Percentiles rank a stretch among this genome's conserved stretches.
Conservation (phyloP, 148 eudicot genomes). For the Beta vulgaris region DNA sequence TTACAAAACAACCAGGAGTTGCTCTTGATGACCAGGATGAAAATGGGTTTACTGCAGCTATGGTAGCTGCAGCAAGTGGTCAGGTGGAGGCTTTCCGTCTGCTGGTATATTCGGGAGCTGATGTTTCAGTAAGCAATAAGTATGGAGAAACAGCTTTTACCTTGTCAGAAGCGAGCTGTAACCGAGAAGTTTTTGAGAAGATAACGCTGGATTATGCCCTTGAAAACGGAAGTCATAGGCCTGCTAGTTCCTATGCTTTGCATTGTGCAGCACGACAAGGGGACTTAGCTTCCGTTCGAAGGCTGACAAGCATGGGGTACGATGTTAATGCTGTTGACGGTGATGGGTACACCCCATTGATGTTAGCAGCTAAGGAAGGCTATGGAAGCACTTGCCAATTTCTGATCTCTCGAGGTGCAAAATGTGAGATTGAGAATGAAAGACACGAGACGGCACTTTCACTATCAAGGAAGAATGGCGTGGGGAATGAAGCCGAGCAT, state of each 20-base stretch:
- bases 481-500: constrained; percentile 45
- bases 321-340: constrained; percentile 29
- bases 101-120: constrained; percentile 55
- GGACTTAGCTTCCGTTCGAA: constrained; percentile 29
- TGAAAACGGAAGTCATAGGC: constrained; percentile 23
- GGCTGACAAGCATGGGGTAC: constrained; percentile 27
- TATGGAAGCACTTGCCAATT: constrained; percentile 33
- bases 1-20: constrained; percentile 37
- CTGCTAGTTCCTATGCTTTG: constrained; percentile 32
- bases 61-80: constrained; percentile 54
- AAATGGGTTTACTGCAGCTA: constrained; percentile 55
- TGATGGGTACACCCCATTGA: constrained; percentile 37
- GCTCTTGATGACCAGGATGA: constrained; percentile 50
- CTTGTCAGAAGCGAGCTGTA: constrained; percentile 28
- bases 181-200: constrained; percentile 43
- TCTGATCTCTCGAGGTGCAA: constrained; percentile 37
- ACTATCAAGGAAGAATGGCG: constrained; percentile 27
- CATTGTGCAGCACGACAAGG: constrained; percentile 34
- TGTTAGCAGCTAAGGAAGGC: constrained; percentile 38
- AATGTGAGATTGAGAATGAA: constrained; percentile 30
- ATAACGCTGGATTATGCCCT: constrained; percentile 38
- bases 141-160: constrained; percentile 33
- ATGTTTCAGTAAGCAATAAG: constrained; percentile 38
- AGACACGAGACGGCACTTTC: constrained; percentile 34
- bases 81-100: constrained; percentile 53